Base-by-base conservation (phyloP, 2,329 filamentous ascomycete species). In the Huntiella moniliformis region DNA sequence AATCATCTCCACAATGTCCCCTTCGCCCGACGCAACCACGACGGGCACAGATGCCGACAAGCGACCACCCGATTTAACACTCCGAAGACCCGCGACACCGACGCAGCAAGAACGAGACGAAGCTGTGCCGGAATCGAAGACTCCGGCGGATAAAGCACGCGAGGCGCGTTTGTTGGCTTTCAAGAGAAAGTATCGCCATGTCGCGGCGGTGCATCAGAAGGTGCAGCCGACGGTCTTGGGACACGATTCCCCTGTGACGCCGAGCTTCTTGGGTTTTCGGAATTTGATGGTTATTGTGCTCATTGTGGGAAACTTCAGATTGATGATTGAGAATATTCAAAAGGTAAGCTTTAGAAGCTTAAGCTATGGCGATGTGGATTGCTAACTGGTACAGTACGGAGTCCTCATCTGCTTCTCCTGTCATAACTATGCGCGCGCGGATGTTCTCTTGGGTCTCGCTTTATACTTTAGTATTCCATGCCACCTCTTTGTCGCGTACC, bases 311-410 rank as follows among this genome's bases (percentile, higher is more conserved):
- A 98, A 98, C 59, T 63, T 98, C 44, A 79, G 91, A 52, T 70
- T 98, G 56, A 84, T 96, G 66, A 86, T 98, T 57, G 91, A 96
- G 63, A 98, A 98, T 58, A 84, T 88, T 54, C 83, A 88, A 67
- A 95, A 95, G 71, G 83, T 84, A 58, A 18, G 52, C 52, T 18
- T n/a, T 28, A 12, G 18, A 7, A 8, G 38, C 8, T 18, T 10
- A 22, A 10, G 28, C 11, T 18, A 8, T 13, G 10, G 5, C 28
- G 13, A 17, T 28, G 2, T 41, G 11, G 6, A 12, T 18, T 17
- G 38, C 50, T 54, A 39, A 56, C 42, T 15, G n/a, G 34, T 35
- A 38, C 58, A 88, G 82, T 98, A 98, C 58, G 91, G 91, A 45
- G 85, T 96, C 48, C 68, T 96, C 49, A 92, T 98, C 53, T 95